Evolutionary conservation across 371 early-diverging fungal genomes (phyloP).

Genomic region (Homolaphlyctis polyrhiza): DNA sequence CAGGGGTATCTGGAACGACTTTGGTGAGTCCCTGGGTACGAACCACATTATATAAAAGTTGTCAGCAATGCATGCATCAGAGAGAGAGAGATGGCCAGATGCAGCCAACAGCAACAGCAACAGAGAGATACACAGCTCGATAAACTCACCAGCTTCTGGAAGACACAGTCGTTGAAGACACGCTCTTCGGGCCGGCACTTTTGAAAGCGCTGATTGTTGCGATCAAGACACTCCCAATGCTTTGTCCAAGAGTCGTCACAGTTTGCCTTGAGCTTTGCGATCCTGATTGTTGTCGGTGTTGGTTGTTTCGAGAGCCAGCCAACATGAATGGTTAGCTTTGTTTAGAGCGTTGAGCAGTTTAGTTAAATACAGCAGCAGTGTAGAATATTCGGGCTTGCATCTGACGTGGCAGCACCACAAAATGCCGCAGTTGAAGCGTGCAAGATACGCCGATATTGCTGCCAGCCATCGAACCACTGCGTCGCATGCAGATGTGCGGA

Average conservation of each 20-base stretch:
- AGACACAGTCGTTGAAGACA: constrained; percentile 84
- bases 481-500: no score
- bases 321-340: no score
- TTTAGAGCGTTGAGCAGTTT: no score
- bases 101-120: not conserved
- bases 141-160: constrained; percentile 72
- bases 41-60: not conserved
- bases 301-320: no score
- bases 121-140: not conserved
- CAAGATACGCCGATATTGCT: no score
- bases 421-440: no score
- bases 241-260: constrained; percentile 82
- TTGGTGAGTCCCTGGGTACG: constrained; percentile 63
- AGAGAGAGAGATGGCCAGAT: not conserved
- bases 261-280: constrained; percentile 81
- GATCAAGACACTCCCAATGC: constrained; percentile 92
- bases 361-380: no score
- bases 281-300: no score
- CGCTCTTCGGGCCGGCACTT: constrained; percentile 79
- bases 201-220: constrained; percentile 79
- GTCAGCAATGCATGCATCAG: not conserved
- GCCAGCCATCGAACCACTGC: no score
- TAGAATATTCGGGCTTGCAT: no score
- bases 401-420: no score
- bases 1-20: constrained; percentile 71